Evolutionary conservation across 2,329 filamentous ascomycete genomes (phyloP).

Genomic region (Exophiala sp.): DNA sequence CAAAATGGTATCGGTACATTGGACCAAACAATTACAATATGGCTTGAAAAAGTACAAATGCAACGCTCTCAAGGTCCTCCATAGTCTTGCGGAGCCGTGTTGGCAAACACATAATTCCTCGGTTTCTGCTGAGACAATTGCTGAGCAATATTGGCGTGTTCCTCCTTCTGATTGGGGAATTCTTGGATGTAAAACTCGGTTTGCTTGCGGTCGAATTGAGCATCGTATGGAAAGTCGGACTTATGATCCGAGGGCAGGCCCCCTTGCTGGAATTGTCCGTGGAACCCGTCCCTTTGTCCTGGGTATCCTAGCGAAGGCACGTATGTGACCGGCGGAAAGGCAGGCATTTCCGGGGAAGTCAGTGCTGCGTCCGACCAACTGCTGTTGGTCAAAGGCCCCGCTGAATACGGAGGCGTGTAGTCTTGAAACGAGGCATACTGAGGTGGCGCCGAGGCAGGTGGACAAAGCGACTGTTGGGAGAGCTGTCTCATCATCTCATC

Average conservation of each 20-base stretch:
- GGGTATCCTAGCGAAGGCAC: slow-evolving; percentile 34
- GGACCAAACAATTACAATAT: not conserved
- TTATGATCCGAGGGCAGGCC: slow-evolving; percentile 24
- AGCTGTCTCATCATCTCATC: slow-evolving; percentile 32
- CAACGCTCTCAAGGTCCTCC: slow-evolving; percentile 6
- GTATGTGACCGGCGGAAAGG: slow-evolving; percentile 37
- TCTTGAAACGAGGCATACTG: slow-evolving; percentile 41
- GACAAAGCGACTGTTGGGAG: slow-evolving; percentile 32
- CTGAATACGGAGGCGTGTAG: slow-evolving; percentile 36
- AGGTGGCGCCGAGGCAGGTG: slow-evolving; percentile 40
- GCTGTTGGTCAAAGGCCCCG: slow-evolving; percentile 36
- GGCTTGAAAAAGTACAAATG: not conserved
- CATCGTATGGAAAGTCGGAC: slow-evolving; percentile 10
- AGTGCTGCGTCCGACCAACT: slow-evolving; percentile 41
- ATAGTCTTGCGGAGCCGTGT: slow-evolving; percentile 38
- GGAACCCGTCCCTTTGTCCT: slow-evolving; percentile 31
- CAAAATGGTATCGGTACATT: slow-evolving; percentile 11
- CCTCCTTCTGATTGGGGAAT: slow-evolving; percentile 41
- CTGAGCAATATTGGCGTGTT: slow-evolving; percentile 40
- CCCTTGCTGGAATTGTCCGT: slow-evolving; percentile 32
- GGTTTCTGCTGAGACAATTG: slow-evolving; percentile 39
- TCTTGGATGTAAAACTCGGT: slow-evolving; percentile 42
- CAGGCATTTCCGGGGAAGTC: slow-evolving; percentile 37
- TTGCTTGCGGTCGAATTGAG: slow-evolving; percentile 32
- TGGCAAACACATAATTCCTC: slow-evolving; percentile 42